phyloP scores from a whole-genome alignment of 495 filamentous ascomycete genomes.

The Talaromyces ruber region DNA sequence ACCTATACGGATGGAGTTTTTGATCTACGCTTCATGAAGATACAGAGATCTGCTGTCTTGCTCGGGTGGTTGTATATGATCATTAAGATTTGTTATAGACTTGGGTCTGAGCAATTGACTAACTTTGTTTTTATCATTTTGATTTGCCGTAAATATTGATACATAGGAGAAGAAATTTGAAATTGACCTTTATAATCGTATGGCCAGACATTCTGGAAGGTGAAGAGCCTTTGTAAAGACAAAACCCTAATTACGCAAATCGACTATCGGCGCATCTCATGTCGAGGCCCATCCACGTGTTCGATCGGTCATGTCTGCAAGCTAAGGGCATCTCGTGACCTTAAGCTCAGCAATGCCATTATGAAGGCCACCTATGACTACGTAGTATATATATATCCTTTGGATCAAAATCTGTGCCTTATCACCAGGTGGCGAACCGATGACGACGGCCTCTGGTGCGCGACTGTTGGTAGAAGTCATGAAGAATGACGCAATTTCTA shows the following conservation, averaged over 20 bases:
- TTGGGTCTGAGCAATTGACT: background rate
- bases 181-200: background rate
- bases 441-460: background rate
- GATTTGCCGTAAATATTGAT: background rate
- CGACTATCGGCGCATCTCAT: background rate
- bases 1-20: background rate
- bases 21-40: background rate
- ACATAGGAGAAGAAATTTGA: background rate
- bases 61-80: background rate
- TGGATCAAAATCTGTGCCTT: background rate
- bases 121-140: background rate
- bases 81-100: background rate
- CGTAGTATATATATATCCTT: too few species aligned
- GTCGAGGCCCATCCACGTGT: background rate
- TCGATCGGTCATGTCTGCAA: background rate
- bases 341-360: too few species aligned
- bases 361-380: background rate
- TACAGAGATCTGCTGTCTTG: background rate
- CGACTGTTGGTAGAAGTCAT: background rate
- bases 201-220: background rate
- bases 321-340: too few species aligned
- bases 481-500: background rate
- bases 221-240: background rate
- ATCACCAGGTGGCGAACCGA: background rate
- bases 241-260: background rate